Evolutionary conservation across 2,329 filamentous ascomycete genomes (phyloP), one percentile per base, ranked within the genome.

Genomic region (Orbilia quercus): DNA sequence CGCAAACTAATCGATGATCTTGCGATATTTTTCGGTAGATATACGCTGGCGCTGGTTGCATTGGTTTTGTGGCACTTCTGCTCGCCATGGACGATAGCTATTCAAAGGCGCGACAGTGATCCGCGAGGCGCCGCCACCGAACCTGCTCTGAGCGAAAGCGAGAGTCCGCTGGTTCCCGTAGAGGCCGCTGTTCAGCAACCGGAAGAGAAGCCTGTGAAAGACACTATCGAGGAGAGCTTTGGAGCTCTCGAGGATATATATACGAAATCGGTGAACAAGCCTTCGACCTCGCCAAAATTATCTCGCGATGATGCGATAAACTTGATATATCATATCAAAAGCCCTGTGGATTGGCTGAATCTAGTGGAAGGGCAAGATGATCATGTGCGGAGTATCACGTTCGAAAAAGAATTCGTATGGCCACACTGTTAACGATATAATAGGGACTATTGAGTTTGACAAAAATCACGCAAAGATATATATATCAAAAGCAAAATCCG

Each of bases 401-500:
- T n/a, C n/a, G n/a, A n/a, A n/a, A n/a, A n/a, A n/a, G n/a, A n/a
- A n/a, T n/a, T n/a, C n/a, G n/a, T n/a, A n/a, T n/a, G n/a, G n/a
- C n/a, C n/a, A n/a, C n/a, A n/a, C n/a, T n/a, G n/a, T n/a, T n/a
- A n/a, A n/a, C 6, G 38, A 14, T 42, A 42, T 36, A 6, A 2
- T 22, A 76, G 75, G 72, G 69, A 9, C 40, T 77, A 18, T 57
- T 74, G 48, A 58, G 63, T 11, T 71, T 77, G 28, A 77, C 76
- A 20, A 77, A 76, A 22, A 64, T 67, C 16, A 38, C 51, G 7
- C 76, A 76, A 70, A n/a, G 57, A 2, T 75, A 74, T 47, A 64
- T 76, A 18, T 65, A 58, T 22, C 22, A 50, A 31, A 69, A 75
- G 18, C 76, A 77, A 25, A 48, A 73, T 28, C 76, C 75, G 7